Evolutionary conservation across 1,284 basidiomycete species (phyloP), one percentile per base, ranked within the genome.

Genomic region (Termitomyces sp.): DNA sequence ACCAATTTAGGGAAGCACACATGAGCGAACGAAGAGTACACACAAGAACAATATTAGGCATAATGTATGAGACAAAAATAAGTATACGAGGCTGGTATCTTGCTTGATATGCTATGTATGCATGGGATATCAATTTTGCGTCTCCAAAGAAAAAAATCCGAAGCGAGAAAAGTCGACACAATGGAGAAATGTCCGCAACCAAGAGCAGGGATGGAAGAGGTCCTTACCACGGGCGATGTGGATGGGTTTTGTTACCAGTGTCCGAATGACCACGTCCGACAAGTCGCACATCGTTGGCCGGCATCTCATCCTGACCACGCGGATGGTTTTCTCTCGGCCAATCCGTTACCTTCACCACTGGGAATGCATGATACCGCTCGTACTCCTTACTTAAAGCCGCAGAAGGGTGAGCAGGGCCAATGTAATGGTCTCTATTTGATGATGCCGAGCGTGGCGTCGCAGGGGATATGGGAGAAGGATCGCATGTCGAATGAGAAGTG

Each of bases 391-490:
- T 33, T 15, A 26, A 48, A 19, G 24, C 15, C 9, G 28, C 19
- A 17, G 48, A 54, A 30, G 30, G 45, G 28, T 19, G 40, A 15
- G 9, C 43, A 13, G 34, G 39, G 21, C 19, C 42, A 19, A 10
- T 41, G 3, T 51, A 39, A 38, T 54, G 53, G 15, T 57, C 61
- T 19, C 54, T 47, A 7, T 50, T 49, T 21, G 71, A 70, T 26
- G 64, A 65, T 2, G 63, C 62, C 7, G 76, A 79, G 49, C 68
- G 73, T 43, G 77, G 77, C 12, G 77, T 80, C 1, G 70, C 66
- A 17, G 77, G 78, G 9, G 77, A 77, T 30, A 75, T 68, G 9
- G 77, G 78, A n/a, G 78, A 81, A 4, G 72, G 68, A 49, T 72
- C 74, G 26, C 74, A 74, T 2, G 69, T 73, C 1, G 79, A 78